Base-by-base conservation (phyloP, 495 filamentous ascomycete genomes). In the Penicillium mononematosum region DNA sequence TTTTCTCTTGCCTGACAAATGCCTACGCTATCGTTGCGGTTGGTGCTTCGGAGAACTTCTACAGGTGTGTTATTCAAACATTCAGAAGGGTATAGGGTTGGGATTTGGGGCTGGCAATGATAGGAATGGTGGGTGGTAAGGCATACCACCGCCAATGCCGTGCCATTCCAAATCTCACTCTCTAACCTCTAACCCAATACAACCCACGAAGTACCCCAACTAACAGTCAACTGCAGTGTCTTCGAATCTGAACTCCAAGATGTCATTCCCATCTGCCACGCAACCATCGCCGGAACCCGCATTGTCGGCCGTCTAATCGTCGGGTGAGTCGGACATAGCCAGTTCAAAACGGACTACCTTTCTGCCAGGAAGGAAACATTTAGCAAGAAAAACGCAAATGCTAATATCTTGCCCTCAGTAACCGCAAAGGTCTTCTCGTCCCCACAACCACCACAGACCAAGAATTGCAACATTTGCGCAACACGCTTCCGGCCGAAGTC, bases 241-340 rank as follows among this genome's bases (percentile, higher is more conserved):
- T 98, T 98, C 80, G 95, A 98, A 78, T 85, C 94, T 54, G 94
- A 98, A 77, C 80, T 98, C 34, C 90, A 94, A 79, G 95, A 98
- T 78, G 88, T 96, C 54, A 96, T 98, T 53, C 94, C 94, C 58
- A 96, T 98, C 76, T 96, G 92, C 76, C 89, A 93, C 69, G 90
- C 91, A 52, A 96, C 92, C n/a, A 98, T 98, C 68, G 92, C 91
- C 29, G 95, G 94, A 55, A 98, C 93, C 34, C 81, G 93, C 58
- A 98, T 98, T 71, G 87, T 98, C 66, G 94, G 94, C 44, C 85
- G 93, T 67, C 81, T 98, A 77, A 96, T 95, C 55, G 90, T 92
- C 69, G 94, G 92, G 91, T 95, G 85, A 69, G 84, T 74, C 17
- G 25, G 9, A 29, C 1, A 29, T 17, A 31, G n/a, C 45, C 27